Base-by-base conservation (phyloP, 441 rosid genomes). In the Jatropha podagrica region DNA sequence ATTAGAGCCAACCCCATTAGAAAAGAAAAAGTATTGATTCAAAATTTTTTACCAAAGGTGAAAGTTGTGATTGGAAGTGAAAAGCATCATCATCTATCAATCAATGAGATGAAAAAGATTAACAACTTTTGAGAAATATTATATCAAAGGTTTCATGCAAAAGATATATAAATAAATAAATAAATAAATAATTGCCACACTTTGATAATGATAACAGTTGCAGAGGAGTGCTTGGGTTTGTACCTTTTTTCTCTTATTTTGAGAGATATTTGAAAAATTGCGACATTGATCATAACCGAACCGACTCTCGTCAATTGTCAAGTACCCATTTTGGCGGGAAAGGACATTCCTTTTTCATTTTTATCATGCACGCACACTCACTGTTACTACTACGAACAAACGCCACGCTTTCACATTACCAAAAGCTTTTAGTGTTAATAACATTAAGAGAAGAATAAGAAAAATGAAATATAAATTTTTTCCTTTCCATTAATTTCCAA, bases 41-140 rank as follows among this genome's bases (percentile, higher is more conserved):
- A 78, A 82, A 82, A 46, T 78, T 83, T 74, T 79, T 71, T 71
- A 13, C 8, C 65, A 75, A 72, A 77, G 72, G 75, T 68, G 67
- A 68, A 77, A 78, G 74, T 18, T 11, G 64, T 60, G 46, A 38
- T 76, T 78, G 78, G 86, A 80, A 83, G 82, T 64, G 79, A 78
- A 80, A 81, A 78, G 79, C 81, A 79, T 83, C 74, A 88, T 88
- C 72, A 88, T 88, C 88, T 72, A 78, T 81, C 89, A 84, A 86
- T 88, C 86, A 82, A 80, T 77, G 74, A 69, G 73, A 80, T 75
- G 74, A 72, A 80, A 79, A 79, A 79, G 84, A 80, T 75, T 41
- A 76, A 61, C 14, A 44, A 72, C 86, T 86, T 86, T 83, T 77
- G 72, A 72, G 42, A 80, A 54, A 37, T 20, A 61, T 26, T 27